Base-by-base conservation (phyloP, 148 eudicot genomes). In the Selenicereus undatus region DNA sequence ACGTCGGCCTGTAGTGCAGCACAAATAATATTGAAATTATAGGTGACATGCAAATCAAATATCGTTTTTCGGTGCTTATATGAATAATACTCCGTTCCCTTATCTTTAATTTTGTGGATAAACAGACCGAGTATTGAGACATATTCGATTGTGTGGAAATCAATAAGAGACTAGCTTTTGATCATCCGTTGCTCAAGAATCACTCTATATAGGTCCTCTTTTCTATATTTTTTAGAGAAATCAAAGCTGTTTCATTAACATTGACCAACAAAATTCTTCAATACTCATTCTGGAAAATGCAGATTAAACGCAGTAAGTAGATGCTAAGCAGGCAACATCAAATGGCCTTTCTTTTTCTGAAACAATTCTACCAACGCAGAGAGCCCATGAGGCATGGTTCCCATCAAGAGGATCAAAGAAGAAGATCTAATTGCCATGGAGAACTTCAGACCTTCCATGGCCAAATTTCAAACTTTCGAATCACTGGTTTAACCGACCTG, bases 101-200 rank as follows among this genome's bases (percentile, higher is more conserved):
- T 10, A 10, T 45, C 50, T 32, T 45, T 45, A 45, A 45, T 45
- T 45, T 45, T 45, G 50, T 24, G 30, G 26, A 78, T 30, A 39
- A 43, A 56, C 71, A 83, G 82, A 74, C 79, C 3, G 30, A 74
- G 4, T 60, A 78, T 73, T 81, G 85, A 14, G 85, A 83, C 39
- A 64, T 74, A 45, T 22, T 83, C 9, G 85, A 83, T 48, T 83
- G 85, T 30, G 81, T 83, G 52, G 81, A 83, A 2, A 83, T 78
- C 21, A 48, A 74, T 30, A 83, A 78, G 66, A 81, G 78, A 74
- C 43, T 65, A 1, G 81, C 81, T 8, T 78, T 78, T 32, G 74
- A 78, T 73, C 73, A 78, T 78, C 85, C 85, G 9, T 32, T 78
- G 36, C 78, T 83, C n/a, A 83, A 35, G 74, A 83, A 83, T 73